Conservation (phyloP, 768 basidiomycete genomes). For the Rubroboletus satanas region DNA sequence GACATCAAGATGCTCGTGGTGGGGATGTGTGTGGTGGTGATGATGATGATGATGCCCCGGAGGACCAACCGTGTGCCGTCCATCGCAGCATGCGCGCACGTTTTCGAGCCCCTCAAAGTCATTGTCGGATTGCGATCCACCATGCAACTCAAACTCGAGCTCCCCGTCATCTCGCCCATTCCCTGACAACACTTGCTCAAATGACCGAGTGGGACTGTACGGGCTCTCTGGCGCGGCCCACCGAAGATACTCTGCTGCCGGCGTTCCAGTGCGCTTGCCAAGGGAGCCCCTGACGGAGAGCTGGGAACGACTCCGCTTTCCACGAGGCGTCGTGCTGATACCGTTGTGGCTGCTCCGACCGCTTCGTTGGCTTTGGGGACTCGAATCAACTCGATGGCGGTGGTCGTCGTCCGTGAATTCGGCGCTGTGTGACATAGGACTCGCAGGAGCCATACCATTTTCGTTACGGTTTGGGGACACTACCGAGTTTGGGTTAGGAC, state of each 20-base stretch:
- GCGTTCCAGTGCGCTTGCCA: constrained; percentile 84
- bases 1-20: constrained; percentile 55
- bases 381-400: constrained; percentile 45
- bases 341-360: constrained; percentile 54
- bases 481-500: constrained; percentile 45
- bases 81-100: constrained; percentile 88
- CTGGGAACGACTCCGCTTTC: constrained; percentile 75
- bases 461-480: constrained; percentile 28
- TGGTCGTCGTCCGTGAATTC: constrained; percentile 52
- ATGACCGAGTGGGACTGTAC: constrained; percentile 70
- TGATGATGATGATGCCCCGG: constrained; percentile 51
- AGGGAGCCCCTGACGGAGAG: constrained; percentile 68
- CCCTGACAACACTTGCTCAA: constrained; percentile 45
- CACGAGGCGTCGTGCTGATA: constrained; percentile 74
- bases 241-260: constrained; percentile 86
- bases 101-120: constrained; percentile 94
- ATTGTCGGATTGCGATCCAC: constrained; percentile 64
- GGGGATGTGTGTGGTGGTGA: constrained; percentile 57
- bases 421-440: constrained; percentile 44
- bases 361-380: constrained; percentile 75
- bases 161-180: constrained; percentile 52
- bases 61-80: constrained; percentile 78
- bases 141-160: constrained; percentile 81
- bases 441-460: constrained; percentile 39
- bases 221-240: constrained; percentile 75